These are phyloP conservation scores for Lepidium aucheri DNA, from an alignment of 345 rosid species.

Conservation along the genomic window DNA sequence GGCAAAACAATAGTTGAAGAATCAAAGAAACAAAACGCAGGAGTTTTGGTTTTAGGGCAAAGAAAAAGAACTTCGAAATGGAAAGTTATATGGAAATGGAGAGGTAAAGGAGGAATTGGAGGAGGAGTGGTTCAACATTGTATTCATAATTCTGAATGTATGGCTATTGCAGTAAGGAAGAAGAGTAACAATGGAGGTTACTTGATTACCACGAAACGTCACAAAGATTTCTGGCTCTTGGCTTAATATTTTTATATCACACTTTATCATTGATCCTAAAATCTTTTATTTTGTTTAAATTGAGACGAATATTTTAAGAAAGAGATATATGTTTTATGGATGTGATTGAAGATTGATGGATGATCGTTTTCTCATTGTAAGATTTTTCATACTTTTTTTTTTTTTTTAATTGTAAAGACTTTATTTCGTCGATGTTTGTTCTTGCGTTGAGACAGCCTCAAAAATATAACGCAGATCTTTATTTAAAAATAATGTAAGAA, in stretches of 20 bases:
- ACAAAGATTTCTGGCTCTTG: constrained; percentile 97
- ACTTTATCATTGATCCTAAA: neutral
- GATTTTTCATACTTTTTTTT: neutral
- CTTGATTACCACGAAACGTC: constrained; percentile 92
- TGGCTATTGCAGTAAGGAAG: constrained; percentile 92
- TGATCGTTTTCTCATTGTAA: neutral
- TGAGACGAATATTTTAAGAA: neutral
- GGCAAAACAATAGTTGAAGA: constrained; percentile 80
- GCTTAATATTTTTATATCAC: constrained; percentile 36
- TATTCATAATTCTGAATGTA: constrained; percentile 79
- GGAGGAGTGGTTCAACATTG: constrained; percentile 71
- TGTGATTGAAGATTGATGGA: neutral
- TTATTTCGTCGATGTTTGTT: neutral
- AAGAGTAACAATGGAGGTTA: constrained; percentile 92
- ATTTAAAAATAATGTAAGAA: neutral
- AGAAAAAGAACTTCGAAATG: constrained; percentile 66
- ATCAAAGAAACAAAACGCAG: constrained; percentile 65
- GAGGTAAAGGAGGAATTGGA: constrained; percentile 20
- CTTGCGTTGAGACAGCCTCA: neutral
- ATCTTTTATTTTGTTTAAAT: neutral
- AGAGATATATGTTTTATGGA: neutral
- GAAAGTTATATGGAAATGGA: constrained; percentile 84
- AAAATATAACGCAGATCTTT: neutral
- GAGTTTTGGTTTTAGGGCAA: constrained; percentile 73
- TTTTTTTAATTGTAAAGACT: neutral